Evolutionary conservation across 2,329 filamentous ascomycete species (phyloP), one percentile per base, ranked within the genome.

Genomic region (Colletotrichum liaoningense): DNA sequence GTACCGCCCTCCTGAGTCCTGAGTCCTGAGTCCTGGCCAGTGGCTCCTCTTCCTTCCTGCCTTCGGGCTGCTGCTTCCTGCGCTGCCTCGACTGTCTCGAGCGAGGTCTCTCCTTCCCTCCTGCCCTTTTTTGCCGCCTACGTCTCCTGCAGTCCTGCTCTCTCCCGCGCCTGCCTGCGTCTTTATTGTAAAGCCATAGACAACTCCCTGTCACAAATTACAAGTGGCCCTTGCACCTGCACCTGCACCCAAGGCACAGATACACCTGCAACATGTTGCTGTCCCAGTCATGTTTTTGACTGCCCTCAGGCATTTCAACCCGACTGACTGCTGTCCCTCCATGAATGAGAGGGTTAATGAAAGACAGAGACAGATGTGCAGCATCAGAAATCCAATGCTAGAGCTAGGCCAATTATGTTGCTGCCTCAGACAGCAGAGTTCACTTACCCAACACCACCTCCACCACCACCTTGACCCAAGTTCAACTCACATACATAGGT

Each of bases 141-240:
- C 33, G 33, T 35, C 33, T 62, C 33, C 49, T 72, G 35, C 28
- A 19, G 12, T 46, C 22, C 67, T 52, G 33, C 59, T 38, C 38
- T 67, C 38, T 42, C 7, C 57, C 59, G 24, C 35, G 58, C 35
- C 58, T 62, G 58, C 58, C 57, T 16, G 22, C 9, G 14, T 11
- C 6, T 9, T 24, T 16, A 8, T 49, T 49, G 7, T 49, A 7
- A 7, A 16, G 14, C 38, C 14, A 49, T n/a, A 46, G 42, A 49
- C 7, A 26, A 26, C 14, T 33, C 24, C 24, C 11, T 63, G 14
- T 38, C 42, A 46, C 14, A 33, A 22, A 4, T 24, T 12, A 14
- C 33, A 64, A 42, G 58, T 64, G 52, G 62, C 54, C 56, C 46
- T 35, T 59, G 63, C 58, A 42, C 66, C 66, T 46, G 35, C 55